phyloP scores from a whole-genome alignment of 2,329 filamentous ascomycete species.

The Apiospora kogelbergensis region DNA sequence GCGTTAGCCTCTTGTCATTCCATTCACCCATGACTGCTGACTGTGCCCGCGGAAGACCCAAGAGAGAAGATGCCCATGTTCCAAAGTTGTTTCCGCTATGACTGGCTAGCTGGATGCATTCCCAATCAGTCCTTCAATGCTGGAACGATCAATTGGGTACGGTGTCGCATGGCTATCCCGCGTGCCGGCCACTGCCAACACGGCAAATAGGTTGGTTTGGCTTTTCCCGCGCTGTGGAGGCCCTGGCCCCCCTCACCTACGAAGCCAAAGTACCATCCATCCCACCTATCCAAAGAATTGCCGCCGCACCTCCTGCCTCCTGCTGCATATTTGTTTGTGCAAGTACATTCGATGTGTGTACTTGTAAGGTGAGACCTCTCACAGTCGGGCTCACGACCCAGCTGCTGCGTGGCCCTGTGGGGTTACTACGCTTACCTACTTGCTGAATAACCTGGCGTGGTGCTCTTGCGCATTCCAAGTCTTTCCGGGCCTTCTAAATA shows the following conservation, averaged over 20 bases:
- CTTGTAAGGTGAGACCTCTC: not conserved
- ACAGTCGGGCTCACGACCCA: not conserved
- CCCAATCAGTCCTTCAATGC: not conserved
- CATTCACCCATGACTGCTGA: not conserved
- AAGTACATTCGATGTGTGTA: not conserved
- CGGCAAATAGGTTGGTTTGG: not conserved
- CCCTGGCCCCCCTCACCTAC: not conserved
- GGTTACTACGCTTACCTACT: not conserved
- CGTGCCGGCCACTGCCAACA: not conserved
- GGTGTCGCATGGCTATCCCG: constrained; percentile 1
- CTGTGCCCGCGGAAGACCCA: not conserved
- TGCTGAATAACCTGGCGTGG: not conserved
- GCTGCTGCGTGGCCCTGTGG: not conserved
- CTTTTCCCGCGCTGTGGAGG: not conserved
- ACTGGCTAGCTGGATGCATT: not conserved
- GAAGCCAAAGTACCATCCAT: not conserved
- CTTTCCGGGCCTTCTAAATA: not conserved
- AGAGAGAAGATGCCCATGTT: not conserved
- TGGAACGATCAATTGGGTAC: not conserved
- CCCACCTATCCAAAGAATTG: not conserved
- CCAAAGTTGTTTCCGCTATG: constrained; percentile 7
- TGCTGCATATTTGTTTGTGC: not conserved
- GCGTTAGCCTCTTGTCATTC: not conserved
- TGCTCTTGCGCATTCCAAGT: not conserved
- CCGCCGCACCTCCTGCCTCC: not conserved